A percentile compares a stretch with the other conserved stretches of the same genome.
Conservation (phyloP, 441 rosid genomes). For the Croton laevigatus region DNA sequence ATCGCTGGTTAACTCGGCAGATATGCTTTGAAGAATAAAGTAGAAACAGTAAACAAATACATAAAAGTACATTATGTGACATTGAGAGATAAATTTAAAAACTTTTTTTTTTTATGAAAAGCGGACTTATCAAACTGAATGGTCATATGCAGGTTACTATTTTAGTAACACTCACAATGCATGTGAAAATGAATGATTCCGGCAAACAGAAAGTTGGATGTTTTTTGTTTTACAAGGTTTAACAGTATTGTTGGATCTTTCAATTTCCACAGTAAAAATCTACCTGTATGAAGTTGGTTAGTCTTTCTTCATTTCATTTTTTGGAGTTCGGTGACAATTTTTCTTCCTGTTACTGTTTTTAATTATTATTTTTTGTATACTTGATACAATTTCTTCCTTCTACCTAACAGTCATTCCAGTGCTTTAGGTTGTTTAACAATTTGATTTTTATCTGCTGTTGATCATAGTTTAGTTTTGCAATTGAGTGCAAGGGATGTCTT, state of each 20-base stretch:
- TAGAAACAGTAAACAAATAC: background rate
- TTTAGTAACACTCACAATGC: background rate
- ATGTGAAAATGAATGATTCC: constrained; percentile 5
- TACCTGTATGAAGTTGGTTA: background rate
- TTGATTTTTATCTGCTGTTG: background rate
- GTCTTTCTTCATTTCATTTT: background rate
- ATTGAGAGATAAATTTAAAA: no score
- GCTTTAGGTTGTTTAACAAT: background rate
- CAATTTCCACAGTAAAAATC: background rate
- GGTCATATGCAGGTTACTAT: background rate
- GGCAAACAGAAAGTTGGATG: background rate
- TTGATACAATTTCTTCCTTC: background rate
- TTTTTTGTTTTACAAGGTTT: background rate
- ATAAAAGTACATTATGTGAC: background rate
- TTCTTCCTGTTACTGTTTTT: background rate
- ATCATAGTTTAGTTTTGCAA: background rate
- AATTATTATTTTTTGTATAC: background rate
- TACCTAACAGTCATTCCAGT: background rate
- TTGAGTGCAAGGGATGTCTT: constrained; percentile 12
- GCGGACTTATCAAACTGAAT: background rate
- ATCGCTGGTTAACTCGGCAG: background rate
- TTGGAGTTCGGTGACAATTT: background rate
- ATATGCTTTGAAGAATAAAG: background rate
- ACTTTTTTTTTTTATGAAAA: background rate
- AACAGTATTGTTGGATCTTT: background rate